A percentile compares a stretch with the other conserved stretches of the same genome.
phyloP scores from a whole-genome alignment of 129 eudicot species.

The Escallonia rubra region DNA sequence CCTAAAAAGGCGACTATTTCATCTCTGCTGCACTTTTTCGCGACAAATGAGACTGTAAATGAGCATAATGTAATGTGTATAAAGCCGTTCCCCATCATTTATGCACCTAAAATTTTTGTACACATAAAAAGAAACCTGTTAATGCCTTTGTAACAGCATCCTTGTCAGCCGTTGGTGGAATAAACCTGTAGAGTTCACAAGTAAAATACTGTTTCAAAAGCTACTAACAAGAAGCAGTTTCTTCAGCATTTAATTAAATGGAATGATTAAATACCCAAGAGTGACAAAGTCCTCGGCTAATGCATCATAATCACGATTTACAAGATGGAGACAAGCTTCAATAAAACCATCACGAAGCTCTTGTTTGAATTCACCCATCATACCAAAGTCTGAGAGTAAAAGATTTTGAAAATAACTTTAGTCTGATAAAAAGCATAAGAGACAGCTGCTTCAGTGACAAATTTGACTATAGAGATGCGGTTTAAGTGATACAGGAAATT shows the following conservation, averaged over 20 bases:
- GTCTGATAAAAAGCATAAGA: background rate
- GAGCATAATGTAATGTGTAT: too few species aligned
- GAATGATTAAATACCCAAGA: constrained; percentile 65
- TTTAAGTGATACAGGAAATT: too few species aligned
- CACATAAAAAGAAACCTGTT: constrained; percentile 56
- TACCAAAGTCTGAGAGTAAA: constrained; percentile 73
- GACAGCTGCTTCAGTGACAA: too few species aligned
- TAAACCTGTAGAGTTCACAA: constrained; percentile 54
- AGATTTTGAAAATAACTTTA: background rate
- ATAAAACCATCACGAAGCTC: constrained; percentile 97
- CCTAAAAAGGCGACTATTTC: too few species aligned
- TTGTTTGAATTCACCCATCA: constrained; percentile 98
- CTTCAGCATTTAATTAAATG: constrained; percentile 6
- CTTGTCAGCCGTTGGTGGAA: constrained; percentile 89
- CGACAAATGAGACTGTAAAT: too few species aligned
- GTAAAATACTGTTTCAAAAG: constrained; percentile 3
- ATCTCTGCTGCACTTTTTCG: too few species aligned
- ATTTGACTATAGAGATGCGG: too few species aligned
- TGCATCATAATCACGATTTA: constrained; percentile 91
- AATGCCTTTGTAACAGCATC: constrained; percentile 89
- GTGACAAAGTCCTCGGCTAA: constrained; percentile 90
- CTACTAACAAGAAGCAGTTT: background rate
- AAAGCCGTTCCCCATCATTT: too few species aligned
- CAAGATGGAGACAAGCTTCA: constrained; percentile 95
- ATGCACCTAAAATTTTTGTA: background rate